phyloP scores from a whole-genome alignment of 2,329 filamentous ascomycete species.

The Aspergillus fumigatus region DNA sequence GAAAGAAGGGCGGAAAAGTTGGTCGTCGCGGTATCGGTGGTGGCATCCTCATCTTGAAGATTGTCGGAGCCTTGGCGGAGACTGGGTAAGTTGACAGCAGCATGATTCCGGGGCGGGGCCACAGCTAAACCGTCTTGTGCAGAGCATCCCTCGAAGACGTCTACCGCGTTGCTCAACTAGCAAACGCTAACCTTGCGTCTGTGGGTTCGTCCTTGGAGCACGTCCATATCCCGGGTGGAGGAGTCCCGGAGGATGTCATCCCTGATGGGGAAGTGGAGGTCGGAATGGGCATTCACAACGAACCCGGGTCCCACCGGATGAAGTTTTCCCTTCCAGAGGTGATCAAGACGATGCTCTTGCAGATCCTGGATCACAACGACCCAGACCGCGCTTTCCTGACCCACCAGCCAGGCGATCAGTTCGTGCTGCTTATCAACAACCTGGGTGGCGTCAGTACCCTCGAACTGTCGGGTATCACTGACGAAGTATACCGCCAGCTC shows the following conservation, averaged over 20 bases:
- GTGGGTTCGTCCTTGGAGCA: slow-evolving; percentile 83
- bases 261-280: slow-evolving; percentile 58
- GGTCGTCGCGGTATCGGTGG: slow-evolving; percentile 87
- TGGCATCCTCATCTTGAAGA: slow-evolving; percentile 87
- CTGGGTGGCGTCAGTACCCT: slow-evolving; percentile 64
- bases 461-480: slow-evolving; percentile 62
- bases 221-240: slow-evolving; percentile 86
- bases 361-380: slow-evolving; percentile 60
- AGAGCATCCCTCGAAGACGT: slow-evolving; percentile 63
- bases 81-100: slow-evolving; percentile 48
- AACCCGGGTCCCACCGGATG: slow-evolving; percentile 52
- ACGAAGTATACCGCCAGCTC: slow-evolving; percentile 61
- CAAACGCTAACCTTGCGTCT: slow-evolving; percentile 72
- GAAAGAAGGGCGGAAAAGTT: slow-evolving; percentile 80
- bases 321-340: slow-evolving; percentile 48
- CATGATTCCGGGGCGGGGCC: not conserved
- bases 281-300: slow-evolving; percentile 71
- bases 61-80: slow-evolving; percentile 76
- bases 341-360: slow-evolving; percentile 59
- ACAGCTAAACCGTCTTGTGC: not conserved
- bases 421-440: slow-evolving; percentile 65
- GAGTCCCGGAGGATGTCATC: slow-evolving; percentile 48
- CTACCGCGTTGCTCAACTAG: slow-evolving; percentile 64
- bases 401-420: slow-evolving; percentile 53
- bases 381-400: slow-evolving; percentile 60